Evolutionary conservation across 1,139 yeast species (phyloP).

Genomic region (Suhomyces bokatorum): DNA sequence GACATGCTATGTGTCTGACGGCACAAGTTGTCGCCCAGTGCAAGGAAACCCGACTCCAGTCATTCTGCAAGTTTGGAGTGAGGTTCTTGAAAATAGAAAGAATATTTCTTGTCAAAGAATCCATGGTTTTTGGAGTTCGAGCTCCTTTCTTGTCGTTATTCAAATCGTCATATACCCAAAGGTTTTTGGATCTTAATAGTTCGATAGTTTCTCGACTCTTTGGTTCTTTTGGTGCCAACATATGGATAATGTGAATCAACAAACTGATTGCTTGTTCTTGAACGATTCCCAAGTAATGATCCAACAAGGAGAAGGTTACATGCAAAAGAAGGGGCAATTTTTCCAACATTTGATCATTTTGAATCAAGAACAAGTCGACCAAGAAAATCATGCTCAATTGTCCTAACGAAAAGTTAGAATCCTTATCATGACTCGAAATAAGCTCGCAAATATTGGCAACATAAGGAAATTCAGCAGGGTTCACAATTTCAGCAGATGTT

Average conservation of each 20-base stretch:
- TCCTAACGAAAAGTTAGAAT: conserved; percentile 80
- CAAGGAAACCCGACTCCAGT: conserved; percentile 83
- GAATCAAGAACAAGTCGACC: conserved; percentile 72
- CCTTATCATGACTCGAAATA: conserved; percentile 62
- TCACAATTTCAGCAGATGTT: not conserved
- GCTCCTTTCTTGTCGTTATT: conserved; percentile 78
- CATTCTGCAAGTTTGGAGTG: conserved; percentile 60
- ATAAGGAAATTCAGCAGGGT: conserved; percentile 48
- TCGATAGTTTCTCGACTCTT: conserved; percentile 55
- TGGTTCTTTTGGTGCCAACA: conserved; percentile 57
- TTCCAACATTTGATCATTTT: conserved; percentile 53
- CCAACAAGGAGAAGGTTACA: conserved; percentile 74
- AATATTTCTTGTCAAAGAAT: conserved; percentile 65
- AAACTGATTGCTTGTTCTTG: conserved; percentile 83
- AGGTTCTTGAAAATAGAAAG: conserved; percentile 55
- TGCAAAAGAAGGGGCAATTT: conserved; percentile 81
- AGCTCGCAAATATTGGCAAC: conserved; percentile 68
- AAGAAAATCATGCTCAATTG: conserved; percentile 83
- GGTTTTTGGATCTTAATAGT: conserved; percentile 50
- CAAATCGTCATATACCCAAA: conserved; percentile 90
- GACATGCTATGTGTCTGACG: conserved; percentile 93
- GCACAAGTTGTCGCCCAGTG: conserved; percentile 98
- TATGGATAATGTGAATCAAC: conserved; percentile 70
- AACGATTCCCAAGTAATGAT: conserved; percentile 80
- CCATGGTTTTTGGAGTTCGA: conserved; percentile 87